Evolutionary conservation across 2,329 filamentous ascomycete species (phyloP), one percentile per base, ranked within the genome.

Genomic region (Lecanicillium sp.): DNA sequence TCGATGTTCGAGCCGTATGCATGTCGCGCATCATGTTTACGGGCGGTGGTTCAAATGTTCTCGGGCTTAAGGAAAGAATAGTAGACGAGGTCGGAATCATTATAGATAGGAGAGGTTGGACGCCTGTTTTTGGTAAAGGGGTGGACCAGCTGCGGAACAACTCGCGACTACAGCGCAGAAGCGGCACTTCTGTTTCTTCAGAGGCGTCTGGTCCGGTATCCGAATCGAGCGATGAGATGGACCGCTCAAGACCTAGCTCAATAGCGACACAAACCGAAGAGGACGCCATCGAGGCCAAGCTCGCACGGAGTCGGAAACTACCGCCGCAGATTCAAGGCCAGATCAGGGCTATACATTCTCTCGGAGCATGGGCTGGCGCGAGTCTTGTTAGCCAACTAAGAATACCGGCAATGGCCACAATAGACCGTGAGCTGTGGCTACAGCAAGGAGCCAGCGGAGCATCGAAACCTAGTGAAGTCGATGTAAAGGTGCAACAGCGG

Each of bases 11-110:
- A 17, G 81, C 84, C 1, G 63, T 82, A 4, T 95, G 90, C 58
- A 92, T 95, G 79, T 80, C 88, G 2, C 83, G 90, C 29, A 84
- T 96, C 33, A 68, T 95, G 13, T 84, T 98, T 52, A 83, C 82
- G 0, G 92, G 92, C 22, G 87, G 87, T 3, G 83, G 83, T 34
- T 79, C 87, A 5, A 74, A 74, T 18, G 78, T 95, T 8, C 73
- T 89, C 1, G 92, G 92, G 1, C 64, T 98, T 18, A 87, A 85
- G 47, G 70, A 73, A 17, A 78, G 90, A 18, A 71, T 95, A 28
- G 62, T 95, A 22, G 74, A 83, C 41, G 89, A 96, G 50, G 62
- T 96, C 1, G 71, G 73, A 4, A 60, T 64, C 1, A 64, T 95
- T 1, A 70, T 92, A 5, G 67, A 78, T 13, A 65, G 71, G 32